phyloP scores from a whole-genome alignment of 169 alveolate genomes.

The Babesia bigemina region DNA sequence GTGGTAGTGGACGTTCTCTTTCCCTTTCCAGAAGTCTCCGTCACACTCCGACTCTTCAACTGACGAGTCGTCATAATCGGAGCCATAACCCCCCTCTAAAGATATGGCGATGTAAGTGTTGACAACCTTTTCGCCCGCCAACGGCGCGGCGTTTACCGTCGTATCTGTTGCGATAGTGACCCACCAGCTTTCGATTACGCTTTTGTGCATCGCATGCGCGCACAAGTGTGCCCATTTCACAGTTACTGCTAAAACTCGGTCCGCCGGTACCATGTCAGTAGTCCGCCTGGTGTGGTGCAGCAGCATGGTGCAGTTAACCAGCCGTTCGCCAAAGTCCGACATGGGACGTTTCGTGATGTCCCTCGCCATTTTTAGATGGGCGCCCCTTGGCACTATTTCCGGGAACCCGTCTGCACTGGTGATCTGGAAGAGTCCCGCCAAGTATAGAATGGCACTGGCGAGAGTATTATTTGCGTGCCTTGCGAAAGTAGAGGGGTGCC shows the following conservation, averaged over 20 bases:
- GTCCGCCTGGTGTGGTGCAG: neutral
- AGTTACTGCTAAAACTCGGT: neutral
- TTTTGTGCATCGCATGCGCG: neutral
- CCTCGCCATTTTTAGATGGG: neutral
- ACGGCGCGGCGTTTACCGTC: neutral
- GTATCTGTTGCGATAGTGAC: neutral
- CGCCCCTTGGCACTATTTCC: slow-evolving; percentile 24
- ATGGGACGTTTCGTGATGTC: neutral
- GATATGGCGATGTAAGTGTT: neutral
- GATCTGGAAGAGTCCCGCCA: slow-evolving; percentile 37
- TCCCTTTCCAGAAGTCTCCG: neutral
- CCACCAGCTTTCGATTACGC: neutral
- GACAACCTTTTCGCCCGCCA: slow-evolving; percentile 10
- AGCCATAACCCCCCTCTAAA: neutral
- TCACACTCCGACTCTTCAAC: no score
- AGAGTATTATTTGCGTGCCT: neutral
- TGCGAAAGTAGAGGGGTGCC: slow-evolving; percentile 38
- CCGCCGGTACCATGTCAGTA: no score
- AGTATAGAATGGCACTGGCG: slow-evolving; percentile 15
- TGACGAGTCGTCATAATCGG: no score
- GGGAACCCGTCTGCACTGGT: slow-evolving; percentile 40
- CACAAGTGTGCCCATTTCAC: neutral
- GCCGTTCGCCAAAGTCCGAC: slow-evolving; percentile 7
- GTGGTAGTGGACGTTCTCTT: neutral
- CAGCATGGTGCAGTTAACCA: neutral